phyloP scores from a whole-genome alignment of 2,329 filamentous ascomycete species.

The Penicillium nordicum region DNA sequence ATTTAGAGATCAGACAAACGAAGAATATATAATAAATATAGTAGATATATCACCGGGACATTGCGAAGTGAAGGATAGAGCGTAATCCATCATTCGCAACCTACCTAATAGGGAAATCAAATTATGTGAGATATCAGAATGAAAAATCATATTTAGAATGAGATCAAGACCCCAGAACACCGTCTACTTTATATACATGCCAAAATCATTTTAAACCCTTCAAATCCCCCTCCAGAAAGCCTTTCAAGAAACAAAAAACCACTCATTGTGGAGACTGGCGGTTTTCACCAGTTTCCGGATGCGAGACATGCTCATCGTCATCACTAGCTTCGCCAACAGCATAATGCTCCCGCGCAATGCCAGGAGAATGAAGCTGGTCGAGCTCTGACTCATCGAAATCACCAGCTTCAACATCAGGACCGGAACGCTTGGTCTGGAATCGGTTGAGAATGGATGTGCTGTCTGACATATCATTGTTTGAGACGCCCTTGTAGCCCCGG shows the following conservation, averaged over 20 bases:
- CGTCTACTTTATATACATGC: conserved; percentile 4
- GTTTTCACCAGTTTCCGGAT: not conserved
- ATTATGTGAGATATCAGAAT: not conserved
- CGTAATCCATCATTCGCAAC: not conserved
- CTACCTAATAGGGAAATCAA: not conserved
- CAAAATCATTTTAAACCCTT: not conserved
- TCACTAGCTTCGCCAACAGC: conserved; percentile 49
- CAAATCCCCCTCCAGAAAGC: not conserved
- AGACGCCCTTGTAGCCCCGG: conserved; percentile 43
- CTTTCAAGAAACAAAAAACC: not conserved
- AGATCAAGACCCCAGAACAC: not conserved
- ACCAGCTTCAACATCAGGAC: conserved; percentile 57
- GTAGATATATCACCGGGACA: not conserved
- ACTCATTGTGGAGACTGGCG: conserved; percentile 10
- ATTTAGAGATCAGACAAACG: not conserved
- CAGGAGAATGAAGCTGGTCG: conserved; percentile 50
- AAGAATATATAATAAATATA: not conserved
- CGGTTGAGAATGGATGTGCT: conserved; percentile 45
- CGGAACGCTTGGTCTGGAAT: conserved; percentile 44
- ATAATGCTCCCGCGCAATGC: conserved; percentile 41
- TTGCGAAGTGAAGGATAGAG: not conserved
- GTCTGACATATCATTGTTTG: conserved; percentile 39
- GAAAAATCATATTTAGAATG: not conserved
- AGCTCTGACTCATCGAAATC: conserved; percentile 62
- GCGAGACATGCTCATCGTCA: conserved; percentile 26